These are phyloP conservation scores for Dothideomycetes sp. DNA, from an alignment of 2,329 filamentous ascomycete species.

Conservation along the genomic window DNA sequence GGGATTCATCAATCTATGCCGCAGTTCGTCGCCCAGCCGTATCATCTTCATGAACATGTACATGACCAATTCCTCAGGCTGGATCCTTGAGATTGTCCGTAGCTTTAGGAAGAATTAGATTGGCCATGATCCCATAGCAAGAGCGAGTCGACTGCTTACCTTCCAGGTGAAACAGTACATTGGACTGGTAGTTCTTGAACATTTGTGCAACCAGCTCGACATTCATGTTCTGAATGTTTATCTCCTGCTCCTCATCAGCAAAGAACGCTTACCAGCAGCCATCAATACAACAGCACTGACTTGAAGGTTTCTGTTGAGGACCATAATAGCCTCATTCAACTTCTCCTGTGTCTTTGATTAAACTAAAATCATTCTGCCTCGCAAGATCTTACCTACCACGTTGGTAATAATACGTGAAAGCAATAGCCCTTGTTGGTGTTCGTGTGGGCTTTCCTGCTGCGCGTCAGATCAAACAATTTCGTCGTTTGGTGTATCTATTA, in stretches of 20 bases:
- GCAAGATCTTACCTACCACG: slow-evolving; percentile 55
- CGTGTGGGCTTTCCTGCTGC: slow-evolving; percentile 78
- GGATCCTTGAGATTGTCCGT: slow-evolving; percentile 77
- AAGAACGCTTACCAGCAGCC: neutral
- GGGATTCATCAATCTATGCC: too few species aligned
- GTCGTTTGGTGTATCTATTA: neutral
- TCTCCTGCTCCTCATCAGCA: slow-evolving; percentile 50
- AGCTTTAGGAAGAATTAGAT: too few species aligned
- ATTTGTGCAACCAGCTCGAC: slow-evolving; percentile 96
- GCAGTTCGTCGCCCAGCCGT: too few species aligned
- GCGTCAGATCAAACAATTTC: neutral
- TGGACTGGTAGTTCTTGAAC: slow-evolving; percentile 99
- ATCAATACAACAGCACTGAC: slow-evolving; percentile 32
- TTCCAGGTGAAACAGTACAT: slow-evolving; percentile 93
- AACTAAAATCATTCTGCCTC: neutral
- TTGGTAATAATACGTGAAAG: slow-evolving; percentile 95
- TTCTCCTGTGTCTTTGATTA: slow-evolving; percentile 62
- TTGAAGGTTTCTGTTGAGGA: slow-evolving; percentile 86
- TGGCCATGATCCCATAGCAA: too few species aligned
- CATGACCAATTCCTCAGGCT: slow-evolving; percentile 32
- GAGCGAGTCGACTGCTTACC: slow-evolving; percentile 44
- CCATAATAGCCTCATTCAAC: slow-evolving; percentile 84
- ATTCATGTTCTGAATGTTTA: slow-evolving; percentile 98
- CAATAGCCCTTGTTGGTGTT: slow-evolving; percentile 90
- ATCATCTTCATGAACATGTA: neutral